Conservation (phyloP, 176 grass and related monocot species). For the Rhynchospora tenuis region DNA sequence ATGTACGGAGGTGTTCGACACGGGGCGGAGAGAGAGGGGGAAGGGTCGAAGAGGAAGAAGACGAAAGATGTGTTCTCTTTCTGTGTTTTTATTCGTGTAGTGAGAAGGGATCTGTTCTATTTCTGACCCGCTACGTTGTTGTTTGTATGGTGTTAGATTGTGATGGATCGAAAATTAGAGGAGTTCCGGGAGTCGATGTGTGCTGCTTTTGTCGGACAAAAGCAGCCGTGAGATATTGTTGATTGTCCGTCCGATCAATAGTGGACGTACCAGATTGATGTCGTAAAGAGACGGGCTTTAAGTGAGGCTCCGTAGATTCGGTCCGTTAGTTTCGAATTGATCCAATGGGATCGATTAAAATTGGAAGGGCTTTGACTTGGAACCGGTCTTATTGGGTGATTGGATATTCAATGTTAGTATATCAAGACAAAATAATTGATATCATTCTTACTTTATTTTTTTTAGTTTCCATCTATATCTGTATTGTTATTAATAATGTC, state of each 20-base stretch:
- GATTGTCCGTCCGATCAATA: not conserved
- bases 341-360: not conserved
- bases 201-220: not conserved
- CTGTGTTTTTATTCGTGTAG: not conserved
- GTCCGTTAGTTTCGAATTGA: not conserved
- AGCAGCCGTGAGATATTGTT: not conserved
- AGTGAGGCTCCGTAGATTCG: not conserved
- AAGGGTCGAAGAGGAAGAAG: not conserved
- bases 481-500: too few relatives aligned
- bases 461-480: too few relatives aligned
- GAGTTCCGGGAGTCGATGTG: not conserved
- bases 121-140: not conserved
- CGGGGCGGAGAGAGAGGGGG: not conserved
- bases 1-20: constrained; percentile 13
- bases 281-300: not conserved
- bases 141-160: not conserved
- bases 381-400: too few relatives aligned
- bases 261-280: not conserved
- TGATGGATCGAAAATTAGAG: not conserved
- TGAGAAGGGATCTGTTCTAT: not conserved
- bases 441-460: too few relatives aligned
- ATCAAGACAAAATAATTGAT: too few relatives aligned
- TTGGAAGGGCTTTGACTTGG: too few relatives aligned
- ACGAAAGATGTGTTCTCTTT: not conserved
- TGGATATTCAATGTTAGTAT: too few relatives aligned